Percentiles rank a stretch among this genome's conserved stretches.
Evolutionary conservation across 805 yeast species (phyloP).

Genomic region (Zygosaccharomyces pseudorouxii): DNA sequence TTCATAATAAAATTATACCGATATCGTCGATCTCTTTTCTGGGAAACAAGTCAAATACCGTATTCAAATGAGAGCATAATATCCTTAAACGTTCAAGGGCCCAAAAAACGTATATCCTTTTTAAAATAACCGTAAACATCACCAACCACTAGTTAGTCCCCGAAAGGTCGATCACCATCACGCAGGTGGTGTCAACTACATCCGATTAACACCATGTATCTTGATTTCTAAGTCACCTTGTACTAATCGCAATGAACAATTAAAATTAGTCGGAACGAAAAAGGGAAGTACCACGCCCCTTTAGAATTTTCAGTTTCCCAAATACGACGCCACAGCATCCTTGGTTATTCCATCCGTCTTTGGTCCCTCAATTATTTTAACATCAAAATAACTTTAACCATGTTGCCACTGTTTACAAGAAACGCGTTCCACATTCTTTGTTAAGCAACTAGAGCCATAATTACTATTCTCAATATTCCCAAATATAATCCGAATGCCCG

Average conservation of each 20-base stretch:
- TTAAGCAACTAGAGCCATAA: neutral
- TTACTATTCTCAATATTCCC: neutral
- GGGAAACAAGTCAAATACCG: neutral
- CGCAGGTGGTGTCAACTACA: neutral
- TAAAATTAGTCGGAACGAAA: neutral
- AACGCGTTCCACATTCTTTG: neutral
- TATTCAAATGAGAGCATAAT: neutral
- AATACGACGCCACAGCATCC: neutral
- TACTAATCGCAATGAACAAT: neutral
- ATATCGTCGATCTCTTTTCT: neutral
- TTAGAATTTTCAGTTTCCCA: neutral
- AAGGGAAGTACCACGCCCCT: neutral
- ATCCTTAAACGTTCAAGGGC: neutral
- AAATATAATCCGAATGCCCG: neutral
- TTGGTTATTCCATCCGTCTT: too few species aligned
- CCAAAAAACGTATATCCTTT: conserved; percentile 1
- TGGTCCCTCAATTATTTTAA: too few species aligned
- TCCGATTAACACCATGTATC: neutral
- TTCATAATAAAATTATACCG: neutral
- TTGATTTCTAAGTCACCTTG: neutral
- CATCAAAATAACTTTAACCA: neutral
- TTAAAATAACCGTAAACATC: neutral
- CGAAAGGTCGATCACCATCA: neutral
- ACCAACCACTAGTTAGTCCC: neutral
- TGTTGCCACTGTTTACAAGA: conserved; percentile 3